phyloP scores from a whole-genome alignment of 148 eudicot genomes.

The Cornus controversa region DNA sequence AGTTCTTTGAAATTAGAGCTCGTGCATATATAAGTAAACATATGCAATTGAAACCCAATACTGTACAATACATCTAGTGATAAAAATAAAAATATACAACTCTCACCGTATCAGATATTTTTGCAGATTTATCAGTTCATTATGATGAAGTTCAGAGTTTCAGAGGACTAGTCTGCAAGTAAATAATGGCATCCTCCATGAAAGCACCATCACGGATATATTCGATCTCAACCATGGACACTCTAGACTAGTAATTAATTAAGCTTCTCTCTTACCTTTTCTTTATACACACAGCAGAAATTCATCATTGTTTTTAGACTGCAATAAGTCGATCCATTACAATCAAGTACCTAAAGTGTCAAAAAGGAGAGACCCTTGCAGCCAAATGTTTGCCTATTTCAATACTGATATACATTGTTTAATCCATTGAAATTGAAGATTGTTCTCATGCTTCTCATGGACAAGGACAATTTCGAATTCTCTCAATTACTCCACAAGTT shows the following conservation, averaged over 20 bases:
- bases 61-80: too few species aligned
- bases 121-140: slow-evolving; percentile 34
- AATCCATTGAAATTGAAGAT: not conserved
- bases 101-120: slow-evolving; percentile 13
- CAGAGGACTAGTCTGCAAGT: slow-evolving; percentile 19
- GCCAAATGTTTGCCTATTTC: not conserved
- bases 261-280: slow-evolving; percentile 14
- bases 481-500: too few species aligned
- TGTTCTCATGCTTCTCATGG: too few species aligned
- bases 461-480: too few species aligned
- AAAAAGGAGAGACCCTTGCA: not conserved
- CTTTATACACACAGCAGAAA: slow-evolving; percentile 27
- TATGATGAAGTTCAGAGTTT: slow-evolving; percentile 37
- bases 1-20: slow-evolving; percentile 8
- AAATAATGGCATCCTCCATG: not conserved
- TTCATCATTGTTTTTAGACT: slow-evolving; percentile 49
- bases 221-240: not conserved
- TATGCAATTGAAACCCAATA: not conserved
- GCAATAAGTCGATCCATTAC: slow-evolving; percentile 15
- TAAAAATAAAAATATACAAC: slow-evolving; percentile 1
- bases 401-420: not conserved
- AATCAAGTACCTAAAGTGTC: not conserved
- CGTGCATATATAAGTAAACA: not conserved
- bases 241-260: not conserved
- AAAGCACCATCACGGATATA: not conserved